Percentiles rank a stretch among this genome's conserved stretches.
phyloP scores from a whole-genome alignment of 2,329 filamentous ascomycete genomes.

The Clarireedia hainanense region DNA sequence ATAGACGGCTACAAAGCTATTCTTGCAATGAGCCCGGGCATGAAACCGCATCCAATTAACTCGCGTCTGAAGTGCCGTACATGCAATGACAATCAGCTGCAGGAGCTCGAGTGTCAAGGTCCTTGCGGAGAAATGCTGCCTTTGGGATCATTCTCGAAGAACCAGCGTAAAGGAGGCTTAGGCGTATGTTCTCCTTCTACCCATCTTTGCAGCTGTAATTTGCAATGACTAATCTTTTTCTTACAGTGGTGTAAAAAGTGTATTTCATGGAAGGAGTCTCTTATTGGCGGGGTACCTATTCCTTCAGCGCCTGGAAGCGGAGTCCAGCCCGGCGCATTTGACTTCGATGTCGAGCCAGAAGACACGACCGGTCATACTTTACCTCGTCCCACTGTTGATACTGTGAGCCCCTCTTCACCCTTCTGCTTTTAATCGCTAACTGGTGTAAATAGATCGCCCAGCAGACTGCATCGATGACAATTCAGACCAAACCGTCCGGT shows the following conservation, averaged over 20 bases:
- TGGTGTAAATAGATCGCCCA: background rate
- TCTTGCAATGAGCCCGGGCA: constrained; percentile 5
- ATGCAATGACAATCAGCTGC: constrained; percentile 36
- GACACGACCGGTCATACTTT: background rate
- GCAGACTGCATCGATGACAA: background rate
- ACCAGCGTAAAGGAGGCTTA: constrained; percentile 35
- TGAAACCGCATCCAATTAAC: constrained; percentile 12
- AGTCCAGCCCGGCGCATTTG: background rate
- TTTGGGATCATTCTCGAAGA: constrained; percentile 41
- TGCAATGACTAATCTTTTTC: background rate
- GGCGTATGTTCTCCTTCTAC: constrained; percentile 23
- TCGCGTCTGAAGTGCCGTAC: constrained; percentile 32
- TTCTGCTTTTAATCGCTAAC: background rate
- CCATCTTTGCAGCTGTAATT: background rate
- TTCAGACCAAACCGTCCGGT: background rate
- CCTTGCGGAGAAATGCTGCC: constrained; percentile 38
- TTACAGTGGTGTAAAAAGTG: constrained; percentile 34
- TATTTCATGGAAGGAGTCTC: constrained; percentile 19
- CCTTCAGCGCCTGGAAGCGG: constrained; percentile 15
- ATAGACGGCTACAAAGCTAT: constrained; percentile 30
- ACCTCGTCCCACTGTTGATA: background rate
- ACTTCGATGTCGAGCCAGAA: background rate
- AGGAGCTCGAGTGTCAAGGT: constrained; percentile 40
- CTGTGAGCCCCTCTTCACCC: background rate
- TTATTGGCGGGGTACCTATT: constrained; percentile 13